Evolutionary conservation across 1,139 yeast species (phyloP).

Genomic region (Kurtzmaniella quercitrusa): DNA sequence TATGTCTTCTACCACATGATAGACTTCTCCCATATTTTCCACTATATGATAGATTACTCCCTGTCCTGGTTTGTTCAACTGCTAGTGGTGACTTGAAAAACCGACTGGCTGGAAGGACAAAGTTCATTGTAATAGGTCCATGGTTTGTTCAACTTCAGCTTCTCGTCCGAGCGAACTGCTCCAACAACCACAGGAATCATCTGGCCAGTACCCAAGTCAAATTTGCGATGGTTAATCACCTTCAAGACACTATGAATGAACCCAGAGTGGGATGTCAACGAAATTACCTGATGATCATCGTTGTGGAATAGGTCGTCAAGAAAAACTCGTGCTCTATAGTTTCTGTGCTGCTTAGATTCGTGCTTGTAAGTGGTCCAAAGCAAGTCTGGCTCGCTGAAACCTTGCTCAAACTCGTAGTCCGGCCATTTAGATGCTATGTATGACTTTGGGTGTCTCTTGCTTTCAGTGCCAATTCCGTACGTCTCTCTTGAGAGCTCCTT

Average conservation of each 20-base stretch:
- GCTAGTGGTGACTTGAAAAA: not conserved
- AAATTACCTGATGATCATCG: constrained; percentile 23
- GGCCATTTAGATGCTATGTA: constrained; percentile 22
- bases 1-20: too few relatives aligned
- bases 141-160: constrained; percentile 9
- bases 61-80: too few relatives aligned
- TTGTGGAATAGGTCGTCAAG: constrained; percentile 27
- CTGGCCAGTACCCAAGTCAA: constrained; percentile 18
- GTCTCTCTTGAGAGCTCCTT: constrained; percentile 34
- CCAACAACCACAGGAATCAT: constrained; percentile 19
- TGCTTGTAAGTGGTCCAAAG: constrained; percentile 23
- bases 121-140: constrained; percentile 7
- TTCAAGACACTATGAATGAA: constrained; percentile 26
- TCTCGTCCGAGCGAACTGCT: constrained; percentile 7
- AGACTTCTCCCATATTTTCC: too few relatives aligned
- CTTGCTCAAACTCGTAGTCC: constrained; percentile 24
- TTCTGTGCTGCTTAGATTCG: constrained; percentile 23
- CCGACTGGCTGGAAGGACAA: constrained; percentile 1
- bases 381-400: constrained; percentile 24
- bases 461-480: constrained; percentile 35
- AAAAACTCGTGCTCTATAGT: constrained; percentile 24
- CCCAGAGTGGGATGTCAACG: constrained; percentile 34
- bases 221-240: constrained; percentile 23
- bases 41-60: too few relatives aligned
- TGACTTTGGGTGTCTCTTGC: constrained; percentile 26